phyloP scores from a whole-genome alignment of 345 rosid genomes.

The Triadica sebifera region DNA sequence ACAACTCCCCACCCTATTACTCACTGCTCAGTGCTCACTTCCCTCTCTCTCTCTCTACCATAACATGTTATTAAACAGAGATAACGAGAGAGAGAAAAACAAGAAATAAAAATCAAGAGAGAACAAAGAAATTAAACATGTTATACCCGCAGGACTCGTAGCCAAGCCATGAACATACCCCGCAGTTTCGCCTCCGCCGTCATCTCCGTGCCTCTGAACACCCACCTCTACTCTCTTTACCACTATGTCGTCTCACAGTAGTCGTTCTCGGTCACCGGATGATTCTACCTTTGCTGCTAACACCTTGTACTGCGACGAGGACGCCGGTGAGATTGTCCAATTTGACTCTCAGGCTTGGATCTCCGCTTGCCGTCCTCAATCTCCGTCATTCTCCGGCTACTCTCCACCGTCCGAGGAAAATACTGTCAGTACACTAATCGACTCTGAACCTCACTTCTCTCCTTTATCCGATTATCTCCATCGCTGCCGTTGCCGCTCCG shows the following conservation, averaged over 20 bases:
- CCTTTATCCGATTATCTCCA: slow-evolving; percentile 41
- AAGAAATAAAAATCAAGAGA: no score
- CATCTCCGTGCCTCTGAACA: slow-evolving; percentile 15
- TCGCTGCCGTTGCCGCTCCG: slow-evolving; percentile 45
- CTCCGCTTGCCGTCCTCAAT: slow-evolving; percentile 15
- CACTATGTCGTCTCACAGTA: not conserved
- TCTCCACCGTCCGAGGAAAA: slow-evolving; percentile 26
- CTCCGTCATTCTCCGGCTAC: not conserved
- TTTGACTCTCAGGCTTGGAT: slow-evolving; percentile 17
- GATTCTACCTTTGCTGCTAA: slow-evolving; percentile 14
- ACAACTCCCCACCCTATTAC: not conserved
- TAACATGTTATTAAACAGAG: not conserved
- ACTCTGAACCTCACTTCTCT: slow-evolving; percentile 37
- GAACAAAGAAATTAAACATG: no score
- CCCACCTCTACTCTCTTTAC: not conserved
- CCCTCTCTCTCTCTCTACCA: not conserved
- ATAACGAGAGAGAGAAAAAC: no score
- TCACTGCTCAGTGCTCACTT: not conserved
- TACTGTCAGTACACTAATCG: slow-evolving; percentile 30
- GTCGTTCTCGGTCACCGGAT: slow-evolving; percentile 17
- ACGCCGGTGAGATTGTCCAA: slow-evolving; percentile 29
- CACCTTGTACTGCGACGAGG: slow-evolving; percentile 29
- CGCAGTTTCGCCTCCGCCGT: not conserved
- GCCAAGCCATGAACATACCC: slow-evolving; percentile 25
- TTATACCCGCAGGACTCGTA: no score